Percentiles rank a stretch among this genome's conserved stretches.
Conservation (phyloP, 164 flowering plant genomes). For the Vitis riparia region DNA sequence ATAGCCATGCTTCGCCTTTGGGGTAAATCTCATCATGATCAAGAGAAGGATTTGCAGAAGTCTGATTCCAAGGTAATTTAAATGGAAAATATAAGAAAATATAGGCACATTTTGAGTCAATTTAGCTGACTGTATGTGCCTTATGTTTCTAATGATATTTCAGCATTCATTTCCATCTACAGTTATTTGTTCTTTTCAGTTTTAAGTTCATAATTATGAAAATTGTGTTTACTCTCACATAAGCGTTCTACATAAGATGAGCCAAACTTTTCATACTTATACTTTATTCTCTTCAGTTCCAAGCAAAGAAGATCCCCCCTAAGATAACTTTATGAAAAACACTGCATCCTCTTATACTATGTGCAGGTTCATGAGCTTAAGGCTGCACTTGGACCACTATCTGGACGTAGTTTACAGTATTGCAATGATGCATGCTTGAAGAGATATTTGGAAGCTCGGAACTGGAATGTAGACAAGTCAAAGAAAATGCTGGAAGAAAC, state of each 20-base stretch:
- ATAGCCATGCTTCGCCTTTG: constrained; percentile 53
- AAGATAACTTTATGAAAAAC: too few species aligned
- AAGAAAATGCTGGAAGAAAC: constrained; percentile 93
- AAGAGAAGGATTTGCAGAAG: constrained; percentile 39
- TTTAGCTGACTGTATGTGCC: too few species aligned
- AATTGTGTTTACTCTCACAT: not conserved
- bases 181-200: too few species aligned
- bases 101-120: too few species aligned
- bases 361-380: constrained; percentile 74
- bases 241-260: too few species aligned
- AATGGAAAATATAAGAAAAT: too few species aligned
- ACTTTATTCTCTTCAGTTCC: too few species aligned
- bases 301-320: too few species aligned
- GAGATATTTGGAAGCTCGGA: constrained; percentile 90
- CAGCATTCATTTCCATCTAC: too few species aligned
- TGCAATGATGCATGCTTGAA: constrained; percentile 79
- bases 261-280: too few species aligned
- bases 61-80: constrained; percentile 51
- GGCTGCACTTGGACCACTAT: constrained; percentile 69
- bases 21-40: constrained; percentile 37
- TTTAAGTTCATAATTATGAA: not conserved
- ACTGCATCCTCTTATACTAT: not conserved
- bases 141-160: too few species aligned
- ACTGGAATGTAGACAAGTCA: constrained; percentile 85
- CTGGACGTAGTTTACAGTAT: constrained; percentile 56